Conservation (phyloP, 805 yeast genomes). For the Candida chauliodis region DNA sequence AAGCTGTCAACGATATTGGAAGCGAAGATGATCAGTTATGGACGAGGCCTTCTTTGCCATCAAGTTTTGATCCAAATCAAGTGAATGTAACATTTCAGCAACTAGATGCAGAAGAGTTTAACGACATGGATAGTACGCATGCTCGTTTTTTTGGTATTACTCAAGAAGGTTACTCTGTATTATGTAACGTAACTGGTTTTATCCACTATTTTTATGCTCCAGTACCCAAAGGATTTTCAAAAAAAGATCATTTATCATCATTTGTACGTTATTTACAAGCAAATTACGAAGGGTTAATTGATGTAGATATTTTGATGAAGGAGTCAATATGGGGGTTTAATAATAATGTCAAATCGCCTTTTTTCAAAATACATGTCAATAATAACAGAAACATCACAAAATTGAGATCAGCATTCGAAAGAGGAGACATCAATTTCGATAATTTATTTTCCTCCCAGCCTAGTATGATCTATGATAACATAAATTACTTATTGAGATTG, state of each 20-base stretch:
- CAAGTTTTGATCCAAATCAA: slow-evolving; percentile 43
- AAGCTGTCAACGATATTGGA: slow-evolving; percentile 19
- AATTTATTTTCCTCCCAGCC: slow-evolving; percentile 54
- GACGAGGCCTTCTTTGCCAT: slow-evolving; percentile 57
- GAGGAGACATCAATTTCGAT: slow-evolving; percentile 68
- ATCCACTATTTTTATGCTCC: slow-evolving; percentile 89
- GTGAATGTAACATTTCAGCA: slow-evolving; percentile 78
- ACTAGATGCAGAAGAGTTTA: slow-evolving; percentile 87
- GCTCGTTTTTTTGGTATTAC: slow-evolving; percentile 94
- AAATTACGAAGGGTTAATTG: slow-evolving; percentile 55
- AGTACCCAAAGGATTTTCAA: slow-evolving; percentile 73
- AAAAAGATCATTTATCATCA: slow-evolving; percentile 46
- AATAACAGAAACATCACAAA: slow-evolving; percentile 66
- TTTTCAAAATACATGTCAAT: slow-evolving; percentile 66
- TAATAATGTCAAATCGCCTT: slow-evolving; percentile 74
- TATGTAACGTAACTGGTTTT: slow-evolving; percentile 88
- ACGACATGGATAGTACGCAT: slow-evolving; percentile 51
- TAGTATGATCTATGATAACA: slow-evolving; percentile 80
- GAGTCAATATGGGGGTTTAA: slow-evolving; percentile 94
- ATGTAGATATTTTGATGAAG: slow-evolving; percentile 62
- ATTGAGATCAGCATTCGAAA: slow-evolving; percentile 77
- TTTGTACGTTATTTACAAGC: slow-evolving; percentile 45
- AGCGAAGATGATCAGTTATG: slow-evolving; percentile 38
- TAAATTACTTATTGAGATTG: slow-evolving; percentile 77
- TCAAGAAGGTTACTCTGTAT: slow-evolving; percentile 77